These are phyloP conservation scores for Aureobasidium sp. DNA, from an alignment of 2,329 filamentous ascomycete species.

Conservation along the genomic window DNA sequence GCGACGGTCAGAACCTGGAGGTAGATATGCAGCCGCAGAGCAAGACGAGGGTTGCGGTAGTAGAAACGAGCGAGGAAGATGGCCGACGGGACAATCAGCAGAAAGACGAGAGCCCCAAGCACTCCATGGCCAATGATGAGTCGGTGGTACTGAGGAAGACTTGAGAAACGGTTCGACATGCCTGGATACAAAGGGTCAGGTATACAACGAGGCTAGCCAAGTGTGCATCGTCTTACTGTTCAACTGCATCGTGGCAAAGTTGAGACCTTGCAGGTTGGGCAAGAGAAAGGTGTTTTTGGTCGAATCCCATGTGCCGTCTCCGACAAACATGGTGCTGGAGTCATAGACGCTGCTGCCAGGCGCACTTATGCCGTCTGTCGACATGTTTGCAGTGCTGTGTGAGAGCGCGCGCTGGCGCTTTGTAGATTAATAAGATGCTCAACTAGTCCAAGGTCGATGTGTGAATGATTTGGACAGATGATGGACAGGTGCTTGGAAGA, in stretches of 20 bases:
- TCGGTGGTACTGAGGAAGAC: conserved; percentile 60
- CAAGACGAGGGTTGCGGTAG: conserved; percentile 52
- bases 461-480: background rate
- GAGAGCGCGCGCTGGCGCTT: conserved; percentile 2
- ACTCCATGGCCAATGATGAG: conserved; percentile 67
- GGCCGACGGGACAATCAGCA: conserved; percentile 65
- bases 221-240: conserved; percentile 54
- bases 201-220: background rate
- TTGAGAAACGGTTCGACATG: conserved; percentile 74
- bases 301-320: conserved; percentile 79
- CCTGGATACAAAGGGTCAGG: conserved; percentile 40
- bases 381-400: conserved; percentile 6
- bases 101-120: conserved; percentile 65
- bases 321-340: conserved; percentile 67
- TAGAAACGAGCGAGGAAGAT: conserved; percentile 70
- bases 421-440: background rate
- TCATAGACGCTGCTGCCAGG: conserved; percentile 67
- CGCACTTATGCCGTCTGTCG: conserved; percentile 45
- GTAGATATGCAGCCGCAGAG: conserved; percentile 65
- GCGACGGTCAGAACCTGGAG: conserved; percentile 63
- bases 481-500: background rate
- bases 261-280: conserved; percentile 67
- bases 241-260: conserved; percentile 76
- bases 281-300: conserved; percentile 69
- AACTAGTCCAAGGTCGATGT: background rate